A percentile compares a stretch with the other conserved stretches of the same genome.
Evolutionary conservation across 768 basidiomycete genomes (phyloP).

Genomic region (Mycena capillaripes): DNA sequence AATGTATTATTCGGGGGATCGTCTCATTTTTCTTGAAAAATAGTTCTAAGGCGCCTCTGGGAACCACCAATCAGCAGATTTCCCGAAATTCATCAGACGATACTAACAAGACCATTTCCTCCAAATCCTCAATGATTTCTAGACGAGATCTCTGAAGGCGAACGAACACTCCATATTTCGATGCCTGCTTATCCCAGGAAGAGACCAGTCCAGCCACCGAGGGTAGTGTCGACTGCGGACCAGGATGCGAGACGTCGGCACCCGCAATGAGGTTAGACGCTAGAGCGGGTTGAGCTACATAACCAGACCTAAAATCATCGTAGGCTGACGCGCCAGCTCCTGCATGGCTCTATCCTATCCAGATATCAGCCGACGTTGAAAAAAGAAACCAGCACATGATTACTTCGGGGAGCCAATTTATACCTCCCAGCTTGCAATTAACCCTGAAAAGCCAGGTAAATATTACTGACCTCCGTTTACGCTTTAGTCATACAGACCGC

Average conservation of each 20-base stretch:
- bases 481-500: no score
- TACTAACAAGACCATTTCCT: conserved; percentile 56
- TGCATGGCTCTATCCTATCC: conserved; percentile 49
- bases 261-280: conserved; percentile 33
- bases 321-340: conserved; percentile 56
- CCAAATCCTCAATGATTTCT: conserved; percentile 72
- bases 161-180: conserved; percentile 69
- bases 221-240: conserved; percentile 41
- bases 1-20: background rate
- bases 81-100: background rate
- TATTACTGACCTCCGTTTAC: no score
- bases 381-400: background rate
- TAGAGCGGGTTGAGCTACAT: background rate
- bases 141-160: conserved; percentile 63
- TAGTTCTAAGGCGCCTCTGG: background rate
- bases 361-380: no score
- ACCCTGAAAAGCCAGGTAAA: conserved; percentile 54
- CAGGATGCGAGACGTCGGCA: conserved; percentile 48
- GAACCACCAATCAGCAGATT: background rate
- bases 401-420: conserved; percentile 65
- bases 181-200: conserved; percentile 65
- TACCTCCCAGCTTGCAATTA: conserved; percentile 76
- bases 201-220: conserved; percentile 59
- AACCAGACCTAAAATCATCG: conserved; percentile 68
- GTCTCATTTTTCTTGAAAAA: background rate